These are phyloP conservation scores for Aureobasidium sp. DNA, from an alignment of 2,329 filamentous ascomycete species.

Conservation along the genomic window DNA sequence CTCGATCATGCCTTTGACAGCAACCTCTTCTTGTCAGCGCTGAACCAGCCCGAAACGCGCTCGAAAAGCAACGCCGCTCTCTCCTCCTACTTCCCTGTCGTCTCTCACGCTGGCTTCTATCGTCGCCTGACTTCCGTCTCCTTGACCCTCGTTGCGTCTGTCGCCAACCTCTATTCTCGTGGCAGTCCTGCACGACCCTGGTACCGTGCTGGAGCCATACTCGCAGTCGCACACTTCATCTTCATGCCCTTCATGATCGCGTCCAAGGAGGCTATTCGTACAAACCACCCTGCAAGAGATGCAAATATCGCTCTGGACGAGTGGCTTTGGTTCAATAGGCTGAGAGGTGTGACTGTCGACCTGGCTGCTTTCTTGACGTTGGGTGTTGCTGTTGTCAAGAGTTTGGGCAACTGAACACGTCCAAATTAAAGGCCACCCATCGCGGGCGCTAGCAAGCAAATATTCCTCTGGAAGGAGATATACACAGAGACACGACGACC, in stretches of 20 bases:
- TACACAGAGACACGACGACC: not conserved
- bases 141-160: not conserved
- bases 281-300: constrained; percentile 7
- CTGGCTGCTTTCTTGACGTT: constrained; percentile 1
- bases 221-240: constrained; percentile 8
- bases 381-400: constrained; percentile 12
- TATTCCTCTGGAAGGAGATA: not conserved
- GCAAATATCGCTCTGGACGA: constrained; percentile 8
- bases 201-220: constrained; percentile 1
- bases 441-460: not conserved
- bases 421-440: not conserved
- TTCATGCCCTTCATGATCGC: constrained; percentile 13
- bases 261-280: not conserved
- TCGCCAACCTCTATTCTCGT: constrained; percentile 9
- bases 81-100: constrained; percentile 9
- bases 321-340: constrained; percentile 11
- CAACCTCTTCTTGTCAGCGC: constrained; percentile 3
- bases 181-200: not conserved
- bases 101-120: not conserved
- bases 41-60: constrained; percentile 2
- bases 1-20: constrained; percentile 9
- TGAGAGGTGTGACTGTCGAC: constrained; percentile 13
- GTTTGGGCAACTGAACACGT: not conserved
- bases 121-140: constrained; percentile 1
- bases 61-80: constrained; percentile 1